Evolutionary conservation across 805 yeast species (phyloP).

Genomic region (Saturnispora bothae): DNA sequence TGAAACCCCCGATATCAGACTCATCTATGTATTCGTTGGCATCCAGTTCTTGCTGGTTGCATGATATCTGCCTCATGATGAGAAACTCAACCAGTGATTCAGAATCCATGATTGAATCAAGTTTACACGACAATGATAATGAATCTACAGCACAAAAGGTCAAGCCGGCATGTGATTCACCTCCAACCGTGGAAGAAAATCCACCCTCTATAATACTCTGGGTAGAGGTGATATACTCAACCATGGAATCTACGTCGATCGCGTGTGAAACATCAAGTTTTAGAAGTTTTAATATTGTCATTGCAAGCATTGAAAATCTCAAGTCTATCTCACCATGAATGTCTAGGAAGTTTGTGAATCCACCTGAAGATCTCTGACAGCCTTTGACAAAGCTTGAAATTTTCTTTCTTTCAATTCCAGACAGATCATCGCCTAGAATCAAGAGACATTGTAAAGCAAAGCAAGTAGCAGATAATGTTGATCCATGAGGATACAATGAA

Average conservation of each 20-base stretch:
- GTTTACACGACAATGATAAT: constrained; percentile 32
- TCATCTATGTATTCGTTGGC: constrained; percentile 28
- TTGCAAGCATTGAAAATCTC: constrained; percentile 66
- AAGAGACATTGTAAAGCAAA: constrained; percentile 56
- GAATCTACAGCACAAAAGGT: constrained; percentile 76
- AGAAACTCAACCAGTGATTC: constrained; percentile 44
- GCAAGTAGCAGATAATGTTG: constrained; percentile 45
- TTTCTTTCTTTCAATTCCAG: constrained; percentile 29
- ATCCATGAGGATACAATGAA: background rate
- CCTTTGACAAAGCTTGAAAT: constrained; percentile 43
- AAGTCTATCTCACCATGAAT: constrained; percentile 49
- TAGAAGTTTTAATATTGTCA: constrained; percentile 45
- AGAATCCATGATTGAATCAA: constrained; percentile 14
- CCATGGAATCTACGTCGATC: constrained; percentile 29
- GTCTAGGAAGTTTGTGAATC: constrained; percentile 36
- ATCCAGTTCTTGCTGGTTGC: constrained; percentile 20
- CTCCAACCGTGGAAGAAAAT: constrained; percentile 35
- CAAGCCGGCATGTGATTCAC: constrained; percentile 78
- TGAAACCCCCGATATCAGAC: constrained; percentile 64
- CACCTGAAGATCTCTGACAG: constrained; percentile 56
- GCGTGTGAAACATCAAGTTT: constrained; percentile 28
- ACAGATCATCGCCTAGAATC: constrained; percentile 36
- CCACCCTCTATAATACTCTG: constrained; percentile 63
- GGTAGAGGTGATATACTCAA: constrained; percentile 27
- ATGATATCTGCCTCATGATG: constrained; percentile 47